Percentiles rank a stretch among this genome's conserved stretches.
These are phyloP conservation scores for Penicillium sp. DNA, from an alignment of 2,329 filamentous ascomycete species.

Conservation along the genomic window DNA sequence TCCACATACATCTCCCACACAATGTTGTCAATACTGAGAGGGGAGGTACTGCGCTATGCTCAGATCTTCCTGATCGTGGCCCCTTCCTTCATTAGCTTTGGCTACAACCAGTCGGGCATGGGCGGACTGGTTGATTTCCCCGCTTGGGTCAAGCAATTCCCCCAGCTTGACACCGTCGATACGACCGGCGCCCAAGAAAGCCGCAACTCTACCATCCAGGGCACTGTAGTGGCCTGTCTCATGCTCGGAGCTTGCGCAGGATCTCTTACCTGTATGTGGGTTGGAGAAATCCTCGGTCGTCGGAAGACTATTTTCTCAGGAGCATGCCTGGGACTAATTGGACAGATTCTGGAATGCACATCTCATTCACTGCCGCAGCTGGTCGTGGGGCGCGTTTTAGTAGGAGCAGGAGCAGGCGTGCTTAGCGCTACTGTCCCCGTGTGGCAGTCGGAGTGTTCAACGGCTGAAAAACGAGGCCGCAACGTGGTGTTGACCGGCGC, in stretches of 20 bases:
- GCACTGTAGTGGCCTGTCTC: constrained; percentile 42
- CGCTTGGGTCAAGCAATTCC: constrained; percentile 52
- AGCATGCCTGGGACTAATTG: constrained; percentile 36
- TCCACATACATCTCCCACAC: neutral
- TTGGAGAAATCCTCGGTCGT: constrained; percentile 43
- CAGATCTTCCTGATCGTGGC: constrained; percentile 21
- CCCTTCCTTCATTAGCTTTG: constrained; percentile 40
- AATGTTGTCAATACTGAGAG: neutral
- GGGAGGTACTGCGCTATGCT: neutral
- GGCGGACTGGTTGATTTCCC: constrained; percentile 59
- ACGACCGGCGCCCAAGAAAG: constrained; percentile 28
- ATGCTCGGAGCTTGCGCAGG: constrained; percentile 45
- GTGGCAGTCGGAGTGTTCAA: constrained; percentile 38
- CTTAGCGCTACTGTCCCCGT: constrained; percentile 45
- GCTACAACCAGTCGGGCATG: constrained; percentile 50
- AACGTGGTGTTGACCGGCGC: constrained; percentile 49
- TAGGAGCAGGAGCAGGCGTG: constrained; percentile 40
- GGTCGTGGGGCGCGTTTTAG: constrained; percentile 42
- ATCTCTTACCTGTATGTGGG: constrained; percentile 40
- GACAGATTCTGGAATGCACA: constrained; percentile 41
- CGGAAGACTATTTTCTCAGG: constrained; percentile 40
- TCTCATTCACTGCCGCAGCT: constrained; percentile 42
- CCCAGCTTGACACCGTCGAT: constrained; percentile 46
- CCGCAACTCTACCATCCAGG: constrained; percentile 43
- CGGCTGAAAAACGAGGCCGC: constrained; percentile 43